Evolutionary conservation across 2,329 filamentous ascomycete species (phyloP), one percentile per base, ranked within the genome.

Genomic region (Colletotrichum salicis): DNA sequence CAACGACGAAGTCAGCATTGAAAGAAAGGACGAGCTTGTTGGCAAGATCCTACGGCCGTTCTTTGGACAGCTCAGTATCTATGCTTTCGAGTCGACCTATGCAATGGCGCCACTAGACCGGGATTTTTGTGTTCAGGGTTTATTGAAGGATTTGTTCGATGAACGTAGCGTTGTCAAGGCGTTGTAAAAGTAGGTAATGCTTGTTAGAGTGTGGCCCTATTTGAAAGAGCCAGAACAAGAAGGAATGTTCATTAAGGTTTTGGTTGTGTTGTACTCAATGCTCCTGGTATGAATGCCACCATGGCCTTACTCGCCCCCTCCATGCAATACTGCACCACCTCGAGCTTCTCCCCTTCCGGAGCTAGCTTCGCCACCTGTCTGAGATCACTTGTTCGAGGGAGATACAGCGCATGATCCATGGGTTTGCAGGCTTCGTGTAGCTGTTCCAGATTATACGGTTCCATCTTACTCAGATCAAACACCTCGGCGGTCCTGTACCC

Each of bases 1-100:
- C 63, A 87, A 81, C 73, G 87, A 90, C 67, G 86, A 89, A 24
- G 83, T 89, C 1, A 79, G 80, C 37, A 82, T 91, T 48, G 91
- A 93, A 74, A 85, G 87, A 74, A 89, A 86, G 76, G 90, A 92
- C 64, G 90, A 92, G 80, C 82, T 98, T 70, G 89, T 96, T 5
- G 90, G 91, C 70, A 92, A 92, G 79, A 89, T 98, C 13, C 82
- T 98, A 73, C 87, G 93, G 75, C 96, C 96, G 0, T 98, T 98
- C 83, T 94, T 98, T 79, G 93, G 92, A 15, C 93, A 97, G 79
- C 84, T 99, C 74, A 98, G 95, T 79, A 98, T 99, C 77, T 94
- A 92, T 80, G 92, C 94, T 0, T 99, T 98, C 82, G 96, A 99
- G 84, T 93, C 92, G 73, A 96, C 93, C 67, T 99, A 99, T 81